Conservation (phyloP, 164 flowering plant genomes). For the Dillenia suffruticosa region DNA sequence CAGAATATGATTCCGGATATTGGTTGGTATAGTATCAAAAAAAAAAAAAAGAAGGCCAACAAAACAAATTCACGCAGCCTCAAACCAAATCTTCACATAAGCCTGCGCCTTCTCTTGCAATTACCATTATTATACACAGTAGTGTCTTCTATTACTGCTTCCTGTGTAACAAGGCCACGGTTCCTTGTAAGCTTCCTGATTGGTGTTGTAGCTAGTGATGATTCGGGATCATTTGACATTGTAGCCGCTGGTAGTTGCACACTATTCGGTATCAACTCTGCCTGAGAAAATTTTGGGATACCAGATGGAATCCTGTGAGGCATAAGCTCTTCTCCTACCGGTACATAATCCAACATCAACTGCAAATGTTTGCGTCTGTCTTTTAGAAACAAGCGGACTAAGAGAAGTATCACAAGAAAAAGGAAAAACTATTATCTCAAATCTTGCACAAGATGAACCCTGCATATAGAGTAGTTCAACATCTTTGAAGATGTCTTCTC, state of each 20-base stretch:
- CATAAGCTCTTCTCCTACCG: slow-evolving; percentile 42
- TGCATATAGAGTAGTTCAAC: too few species aligned
- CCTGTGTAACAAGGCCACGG: slow-evolving; percentile 48
- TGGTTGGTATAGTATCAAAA: too few species aligned
- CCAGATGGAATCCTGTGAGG: slow-evolving; percentile 27
- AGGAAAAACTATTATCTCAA: neutral
- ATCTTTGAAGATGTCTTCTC: too few species aligned
- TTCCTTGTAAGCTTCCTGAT: slow-evolving; percentile 53
- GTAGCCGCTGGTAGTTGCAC: neutral
- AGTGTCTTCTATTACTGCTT: too few species aligned
- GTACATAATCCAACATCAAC: slow-evolving; percentile 31
- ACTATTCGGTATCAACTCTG: neutral
- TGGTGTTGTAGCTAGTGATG: slow-evolving; percentile 34
- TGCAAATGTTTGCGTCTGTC: slow-evolving; percentile 7
- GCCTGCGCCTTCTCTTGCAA: too few species aligned
- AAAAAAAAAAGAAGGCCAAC: too few species aligned
- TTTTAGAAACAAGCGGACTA: too few species aligned
- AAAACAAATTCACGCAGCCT: too few species aligned
- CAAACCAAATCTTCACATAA: too few species aligned
- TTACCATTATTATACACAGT: too few species aligned
- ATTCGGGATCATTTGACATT: slow-evolving; percentile 12
- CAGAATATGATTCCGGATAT: too few species aligned
- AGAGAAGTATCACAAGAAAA: neutral
- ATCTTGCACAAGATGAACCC: neutral
- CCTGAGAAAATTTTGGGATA: slow-evolving; percentile 6